Evolutionary conservation across 73 alveolate genomes (phyloP).

Genomic region (Stentor roeselii): DNA sequence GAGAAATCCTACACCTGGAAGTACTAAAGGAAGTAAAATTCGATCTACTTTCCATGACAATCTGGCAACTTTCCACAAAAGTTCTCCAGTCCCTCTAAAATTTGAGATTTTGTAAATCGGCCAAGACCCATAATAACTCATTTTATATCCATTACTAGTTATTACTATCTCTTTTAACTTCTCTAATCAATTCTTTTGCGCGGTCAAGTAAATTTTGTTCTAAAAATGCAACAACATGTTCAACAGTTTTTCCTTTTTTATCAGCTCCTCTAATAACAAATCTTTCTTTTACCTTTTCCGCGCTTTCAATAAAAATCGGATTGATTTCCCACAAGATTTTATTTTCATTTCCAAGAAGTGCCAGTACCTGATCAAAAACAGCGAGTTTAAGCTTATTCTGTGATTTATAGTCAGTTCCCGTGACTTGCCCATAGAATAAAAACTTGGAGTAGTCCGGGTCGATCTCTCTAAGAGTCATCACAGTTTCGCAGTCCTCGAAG

Average conservation of each 20-base stretch:
- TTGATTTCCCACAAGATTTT: no score
- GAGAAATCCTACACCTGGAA: neutral
- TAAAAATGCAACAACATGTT: no score
- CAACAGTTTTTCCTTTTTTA: no score
- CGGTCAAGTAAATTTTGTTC: no score
- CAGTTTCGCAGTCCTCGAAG: neutral
- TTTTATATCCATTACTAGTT: neutral
- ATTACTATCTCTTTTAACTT: no score
- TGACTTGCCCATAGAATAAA: neutral
- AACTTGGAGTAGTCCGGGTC: neutral
- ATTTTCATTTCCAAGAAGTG: no score
- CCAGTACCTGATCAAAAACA: neutral
- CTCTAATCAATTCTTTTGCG: no score
- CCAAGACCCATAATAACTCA: neutral
- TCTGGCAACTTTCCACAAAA: conserved; percentile 16
- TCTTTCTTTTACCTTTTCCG: no score
- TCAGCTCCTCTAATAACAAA: no score
- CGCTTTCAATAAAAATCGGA: no score
- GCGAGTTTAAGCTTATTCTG: neutral
- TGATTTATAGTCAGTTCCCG: neutral
- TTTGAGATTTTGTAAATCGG: neutral
- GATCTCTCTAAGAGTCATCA: neutral
- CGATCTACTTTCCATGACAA: neutral
- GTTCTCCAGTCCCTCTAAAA: conserved; percentile 16
- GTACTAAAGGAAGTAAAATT: neutral